A percentile compares a stretch with the other conserved stretches of the same genome.
Evolutionary conservation across 1,284 basidiomycete genomes (phyloP).

Genomic region (Ganoderma lingzhi): DNA sequence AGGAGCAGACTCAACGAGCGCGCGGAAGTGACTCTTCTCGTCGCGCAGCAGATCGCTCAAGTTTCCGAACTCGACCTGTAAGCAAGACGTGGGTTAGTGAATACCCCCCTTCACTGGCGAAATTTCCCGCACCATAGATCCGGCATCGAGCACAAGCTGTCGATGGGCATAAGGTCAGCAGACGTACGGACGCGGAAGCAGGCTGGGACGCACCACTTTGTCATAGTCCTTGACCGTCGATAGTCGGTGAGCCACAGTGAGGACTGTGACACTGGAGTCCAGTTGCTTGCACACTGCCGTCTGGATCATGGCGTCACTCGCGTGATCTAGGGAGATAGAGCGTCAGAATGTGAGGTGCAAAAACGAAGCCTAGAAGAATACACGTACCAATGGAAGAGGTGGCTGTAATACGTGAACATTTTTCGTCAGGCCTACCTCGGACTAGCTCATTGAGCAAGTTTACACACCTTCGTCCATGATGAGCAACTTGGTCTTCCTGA

Average conservation of each 20-base stretch:
- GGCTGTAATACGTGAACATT: constrained; percentile 1
- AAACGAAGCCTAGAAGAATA: not conserved
- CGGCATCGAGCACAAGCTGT: constrained; percentile 11
- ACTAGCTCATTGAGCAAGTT: not conserved
- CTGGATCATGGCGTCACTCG: constrained; percentile 66
- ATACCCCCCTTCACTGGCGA: not conserved
- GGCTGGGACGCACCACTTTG: constrained; percentile 43
- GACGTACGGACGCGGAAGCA: not conserved
- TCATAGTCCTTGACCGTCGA: constrained; percentile 73
- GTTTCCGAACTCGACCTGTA: constrained; percentile 54
- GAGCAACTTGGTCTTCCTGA: constrained; percentile 63
- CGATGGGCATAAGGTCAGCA: not conserved
- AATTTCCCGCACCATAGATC: not conserved
- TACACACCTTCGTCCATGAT: constrained; percentile 65
- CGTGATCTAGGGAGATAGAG: constrained; percentile 51
- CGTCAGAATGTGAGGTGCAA: not conserved
- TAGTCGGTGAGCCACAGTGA: constrained; percentile 74
- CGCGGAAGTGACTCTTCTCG: constrained; percentile 57
- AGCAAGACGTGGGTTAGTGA: constrained; percentile 40
- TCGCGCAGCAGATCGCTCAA: constrained; percentile 65
- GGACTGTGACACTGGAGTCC: constrained; percentile 58
- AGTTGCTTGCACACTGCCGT: constrained; percentile 61
- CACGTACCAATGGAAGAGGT: constrained; percentile 11
- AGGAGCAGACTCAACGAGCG: constrained; percentile 57
- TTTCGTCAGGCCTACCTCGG: not conserved